Evolutionary conservation across 1,284 basidiomycete species (phyloP), one percentile per base, ranked within the genome.

Genomic region (Cystobasidium sp.): DNA sequence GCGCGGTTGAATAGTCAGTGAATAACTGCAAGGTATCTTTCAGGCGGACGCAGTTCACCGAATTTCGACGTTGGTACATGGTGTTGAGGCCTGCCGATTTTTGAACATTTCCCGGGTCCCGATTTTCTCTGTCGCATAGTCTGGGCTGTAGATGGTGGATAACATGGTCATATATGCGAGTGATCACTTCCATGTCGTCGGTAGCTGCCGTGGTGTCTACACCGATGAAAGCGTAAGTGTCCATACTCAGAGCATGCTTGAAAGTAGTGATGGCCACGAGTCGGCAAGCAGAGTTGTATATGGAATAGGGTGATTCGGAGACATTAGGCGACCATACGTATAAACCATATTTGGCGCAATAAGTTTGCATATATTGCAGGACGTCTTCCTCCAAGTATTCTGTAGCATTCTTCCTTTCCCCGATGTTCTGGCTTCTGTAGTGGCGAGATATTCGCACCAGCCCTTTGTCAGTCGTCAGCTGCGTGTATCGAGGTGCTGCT

Each of bases 231-330:
- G 53, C 53, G 53, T 55, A 55, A 3, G 53, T 4, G 24, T 55
- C 53, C 53, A 55, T 55, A 55, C 53, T 10, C n/a, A 55, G 53
- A 31, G 53, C 53, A 55, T 55, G 53, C 53, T 55, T 55, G 53
- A 55, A 24, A 20, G 53, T 55, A 4, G 53, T 22, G n/a, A n/a
- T 20, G 24, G 22, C 53, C n/a, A 55, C 53, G 4, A 55, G 53
- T 55, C 53, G 53, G 53, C 53, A 55, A 22, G 53, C 53, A 31
- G 53, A 55, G 3, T 55, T 55, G 24, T 55, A 55, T 7, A 10
- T 3, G n/a, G 53, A 55, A 7, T 55, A 55, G 12, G 53, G 53
- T 55, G 53, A 55, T 7, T 55, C 53, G 24, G 24, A 22, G 53
- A 55, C 3, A 55, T 55, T 7, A 20, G 53, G 53, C 53, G 8